Percentiles rank a stretch among this genome's conserved stretches.
Conservation (phyloP, 805 yeast genomes). For the Candida sanyiensis region DNA sequence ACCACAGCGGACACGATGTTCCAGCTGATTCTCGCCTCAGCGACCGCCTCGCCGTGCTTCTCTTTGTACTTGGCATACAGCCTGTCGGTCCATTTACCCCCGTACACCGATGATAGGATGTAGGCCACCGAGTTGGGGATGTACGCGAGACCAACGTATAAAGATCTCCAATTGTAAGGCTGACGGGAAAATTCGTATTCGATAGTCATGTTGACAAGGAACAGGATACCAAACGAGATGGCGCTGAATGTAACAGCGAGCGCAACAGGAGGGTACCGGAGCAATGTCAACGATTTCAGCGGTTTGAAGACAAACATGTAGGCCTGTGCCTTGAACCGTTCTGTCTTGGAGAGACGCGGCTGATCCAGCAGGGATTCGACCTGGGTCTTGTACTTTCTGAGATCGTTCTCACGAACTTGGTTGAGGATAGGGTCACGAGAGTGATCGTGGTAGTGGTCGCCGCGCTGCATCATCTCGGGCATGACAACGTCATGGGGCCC, state of each 20-base stretch:
- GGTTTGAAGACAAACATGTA: conserved; percentile 55
- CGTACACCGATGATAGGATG: conserved; percentile 67
- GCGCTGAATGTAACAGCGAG: conserved; percentile 62
- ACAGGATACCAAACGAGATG: conserved; percentile 63
- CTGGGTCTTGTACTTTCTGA: conserved; percentile 22
- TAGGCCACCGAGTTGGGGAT: conserved; percentile 81
- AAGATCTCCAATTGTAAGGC: conserved; percentile 66
- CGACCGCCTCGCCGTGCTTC: conserved; percentile 60
- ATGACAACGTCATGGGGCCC: conserved; percentile 15
- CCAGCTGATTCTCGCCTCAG: conserved; percentile 76
- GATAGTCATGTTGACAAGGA: conserved; percentile 70
- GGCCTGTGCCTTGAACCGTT: conserved; percentile 24
- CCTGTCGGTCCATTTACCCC: conserved; percentile 75
- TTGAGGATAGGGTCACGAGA: conserved; percentile 7
- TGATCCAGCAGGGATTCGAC: conserved; percentile 24
- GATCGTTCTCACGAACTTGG: conserved; percentile 15
- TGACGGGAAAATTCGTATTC: conserved; percentile 52
- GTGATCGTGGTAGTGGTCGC: conserved; percentile 8
- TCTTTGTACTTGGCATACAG: conserved; percentile 47
- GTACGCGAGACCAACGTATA: conserved; percentile 69
- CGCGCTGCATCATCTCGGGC: conserved; percentile 22
- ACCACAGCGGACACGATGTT: conserved; percentile 63
- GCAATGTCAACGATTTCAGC: conserved; percentile 50
- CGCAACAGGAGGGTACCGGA: conserved; percentile 69
- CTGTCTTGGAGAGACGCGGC: conserved; percentile 16